Percentiles rank a stretch among this genome's conserved stretches.
These are phyloP conservation scores for Exophiala mesophila DNA, from an alignment of 2,329 filamentous ascomycete genomes.

Conservation along the genomic window DNA sequence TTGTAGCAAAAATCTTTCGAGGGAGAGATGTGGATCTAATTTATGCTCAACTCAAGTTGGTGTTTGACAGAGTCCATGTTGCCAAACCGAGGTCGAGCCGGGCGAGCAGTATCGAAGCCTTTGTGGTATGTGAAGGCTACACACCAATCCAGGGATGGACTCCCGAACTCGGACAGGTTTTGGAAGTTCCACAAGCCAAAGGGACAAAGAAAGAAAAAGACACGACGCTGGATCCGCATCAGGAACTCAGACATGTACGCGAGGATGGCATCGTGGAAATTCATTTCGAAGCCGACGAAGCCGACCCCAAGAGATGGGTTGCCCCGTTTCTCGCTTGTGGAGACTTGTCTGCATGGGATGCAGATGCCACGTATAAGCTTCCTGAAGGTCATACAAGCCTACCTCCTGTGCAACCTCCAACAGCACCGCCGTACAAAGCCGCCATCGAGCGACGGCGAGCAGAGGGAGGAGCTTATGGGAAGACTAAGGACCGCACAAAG, in stretches of 20 bases:
- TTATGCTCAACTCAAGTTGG: slow-evolving; percentile 86
- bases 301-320: slow-evolving; percentile 60
- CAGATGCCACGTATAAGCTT: slow-evolving; percentile 83
- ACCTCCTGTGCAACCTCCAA: slow-evolving; percentile 90
- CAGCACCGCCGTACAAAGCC: slow-evolving; percentile 88
- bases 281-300: slow-evolving; percentile 39
- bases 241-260: slow-evolving; percentile 29
- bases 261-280: slow-evolving; percentile 33
- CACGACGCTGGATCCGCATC: slow-evolving; percentile 18
- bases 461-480: slow-evolving; percentile 71
- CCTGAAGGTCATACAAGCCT: slow-evolving; percentile 81
- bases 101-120: slow-evolving; percentile 95
- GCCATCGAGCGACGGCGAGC: slow-evolving; percentile 78
- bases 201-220: slow-evolving; percentile 13
- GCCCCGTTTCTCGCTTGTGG: slow-evolving; percentile 96
- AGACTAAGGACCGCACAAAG: slow-evolving; percentile 49
- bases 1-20: slow-evolving; percentile 96
- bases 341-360: slow-evolving; percentile 89
- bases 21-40: slow-evolving; percentile 93
- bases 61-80: slow-evolving; percentile 81
- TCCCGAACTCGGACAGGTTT: slow-evolving; percentile 33
- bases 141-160: slow-evolving; percentile 52
- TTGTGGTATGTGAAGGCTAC: slow-evolving; percentile 92
- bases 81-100: slow-evolving; percentile 91
- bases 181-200: slow-evolving; percentile 10